phyloP scores from a whole-genome alignment of 371 early-diverging fungal genomes.

The Mucor irregularis region DNA sequence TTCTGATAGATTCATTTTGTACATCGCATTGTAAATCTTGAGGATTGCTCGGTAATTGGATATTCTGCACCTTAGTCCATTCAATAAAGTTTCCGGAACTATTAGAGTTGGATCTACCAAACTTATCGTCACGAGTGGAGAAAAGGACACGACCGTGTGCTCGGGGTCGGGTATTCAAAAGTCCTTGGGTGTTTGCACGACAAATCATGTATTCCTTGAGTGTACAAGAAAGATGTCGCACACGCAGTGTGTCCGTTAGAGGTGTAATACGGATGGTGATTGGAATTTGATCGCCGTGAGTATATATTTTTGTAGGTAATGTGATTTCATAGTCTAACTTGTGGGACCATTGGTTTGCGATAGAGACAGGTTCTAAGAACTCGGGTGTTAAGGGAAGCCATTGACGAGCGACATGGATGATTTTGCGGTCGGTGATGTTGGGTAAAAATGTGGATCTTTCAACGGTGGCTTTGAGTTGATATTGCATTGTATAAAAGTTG shows the following conservation, averaged over 20 bases:
- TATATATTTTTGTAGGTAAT: constrained; percentile 37
- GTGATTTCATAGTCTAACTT: constrained; percentile 47
- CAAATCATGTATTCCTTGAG: constrained; percentile 46
- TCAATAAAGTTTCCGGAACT: constrained; percentile 15
- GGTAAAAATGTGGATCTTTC: constrained; percentile 41
- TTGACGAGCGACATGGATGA: constrained; percentile 31
- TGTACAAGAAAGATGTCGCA: constrained; percentile 34
- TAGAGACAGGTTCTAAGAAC: constrained; percentile 35
- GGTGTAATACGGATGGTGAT: constrained; percentile 39
- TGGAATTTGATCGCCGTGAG: constrained; percentile 42
- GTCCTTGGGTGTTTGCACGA: constrained; percentile 19
- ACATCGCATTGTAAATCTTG: constrained; percentile 39
- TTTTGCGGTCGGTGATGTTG: constrained; percentile 17
- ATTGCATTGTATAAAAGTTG: constrained; percentile 37
- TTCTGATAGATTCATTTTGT: constrained; percentile 36
- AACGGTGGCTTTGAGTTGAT: constrained; percentile 39
- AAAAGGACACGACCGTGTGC: constrained; percentile 36
- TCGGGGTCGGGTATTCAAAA: constrained; percentile 30
- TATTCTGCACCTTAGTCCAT: constrained; percentile 29
- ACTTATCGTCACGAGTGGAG: constrained; percentile 27
- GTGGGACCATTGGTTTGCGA: constrained; percentile 40
- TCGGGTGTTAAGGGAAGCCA: constrained; percentile 24
- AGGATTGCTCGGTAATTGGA: constrained; percentile 26
- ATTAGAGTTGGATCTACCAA: constrained; percentile 8
- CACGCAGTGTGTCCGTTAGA: constrained; percentile 21